Conservation (phyloP, 805 yeast genomes). For the Spathaspora passalidarum region DNA sequence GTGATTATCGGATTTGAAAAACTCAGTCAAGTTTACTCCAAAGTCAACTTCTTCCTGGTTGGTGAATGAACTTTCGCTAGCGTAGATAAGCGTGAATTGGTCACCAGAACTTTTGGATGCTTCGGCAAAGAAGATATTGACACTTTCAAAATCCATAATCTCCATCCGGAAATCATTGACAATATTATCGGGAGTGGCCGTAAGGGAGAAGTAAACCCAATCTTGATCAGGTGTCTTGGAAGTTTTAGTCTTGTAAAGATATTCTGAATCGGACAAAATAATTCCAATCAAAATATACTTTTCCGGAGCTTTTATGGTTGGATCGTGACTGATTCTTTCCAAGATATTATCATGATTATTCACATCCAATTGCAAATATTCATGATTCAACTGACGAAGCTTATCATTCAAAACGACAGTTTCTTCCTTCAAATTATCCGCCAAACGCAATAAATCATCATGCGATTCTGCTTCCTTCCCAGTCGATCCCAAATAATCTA, state of each 20-base stretch:
- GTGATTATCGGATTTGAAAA: constrained; percentile 18
- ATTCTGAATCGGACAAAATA: constrained; percentile 27
- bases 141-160: constrained; percentile 17
- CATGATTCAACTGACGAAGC: constrained; percentile 16
- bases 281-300: constrained; percentile 29
- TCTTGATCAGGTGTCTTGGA: constrained; percentile 9
- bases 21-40: constrained; percentile 11
- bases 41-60: constrained; percentile 4
- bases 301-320: constrained; percentile 10
- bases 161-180: constrained; percentile 17
- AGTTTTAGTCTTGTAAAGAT: constrained; percentile 19
- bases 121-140: constrained; percentile 15
- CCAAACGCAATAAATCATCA: constrained; percentile 16
- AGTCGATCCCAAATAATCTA: constrained; percentile 14
- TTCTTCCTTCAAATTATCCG: constrained; percentile 15
- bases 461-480: constrained; percentile 13
- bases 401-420: constrained; percentile 15
- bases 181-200: constrained; percentile 5
- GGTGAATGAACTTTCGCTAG: constrained; percentile 10
- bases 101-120: constrained; percentile 10
- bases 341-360: constrained; percentile 18
- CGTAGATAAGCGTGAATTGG: constrained; percentile 18
- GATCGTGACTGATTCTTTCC: constrained; percentile 5
- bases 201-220: constrained; percentile 21
- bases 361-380: constrained; percentile 17